These are phyloP conservation scores for Aspergillus homomorphus DNA, from an alignment of 495 filamentous ascomycete species.

Conservation along the genomic window DNA sequence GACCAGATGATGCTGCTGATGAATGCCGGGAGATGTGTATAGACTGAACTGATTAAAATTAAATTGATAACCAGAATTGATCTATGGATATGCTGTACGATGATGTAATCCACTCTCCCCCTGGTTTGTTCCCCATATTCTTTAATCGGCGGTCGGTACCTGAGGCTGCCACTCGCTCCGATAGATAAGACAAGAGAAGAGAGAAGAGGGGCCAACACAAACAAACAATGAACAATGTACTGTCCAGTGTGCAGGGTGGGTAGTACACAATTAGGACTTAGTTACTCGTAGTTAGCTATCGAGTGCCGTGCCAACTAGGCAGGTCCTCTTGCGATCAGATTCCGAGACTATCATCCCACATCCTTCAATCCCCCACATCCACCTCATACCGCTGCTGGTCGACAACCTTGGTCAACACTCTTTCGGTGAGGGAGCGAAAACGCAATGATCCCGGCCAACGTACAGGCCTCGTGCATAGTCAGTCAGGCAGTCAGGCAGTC, in stretches of 20 bases:
- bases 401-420: neutral
- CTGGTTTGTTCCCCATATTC: neutral
- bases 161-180: neutral
- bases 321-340: neutral
- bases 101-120: constrained; percentile 1
- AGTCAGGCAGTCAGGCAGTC: no score
- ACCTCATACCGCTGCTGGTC: neutral
- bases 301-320: neutral
- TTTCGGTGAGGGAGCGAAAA: neutral
- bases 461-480: neutral
- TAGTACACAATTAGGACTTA: no score
- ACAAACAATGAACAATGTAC: no score
- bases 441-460: neutral
- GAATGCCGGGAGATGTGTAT: no score
- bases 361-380: neutral
- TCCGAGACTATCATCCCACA: neutral
- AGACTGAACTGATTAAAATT: no score
- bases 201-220: neutral
- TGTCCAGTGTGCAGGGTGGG: no score
- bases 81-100: neutral
- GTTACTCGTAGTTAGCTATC: no score
- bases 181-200: neutral
- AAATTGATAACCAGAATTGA: neutral
- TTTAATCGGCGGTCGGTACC: neutral
- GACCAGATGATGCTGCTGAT: no score